A percentile compares a stretch with the other conserved stretches of the same genome.
phyloP scores from a whole-genome alignment of 768 basidiomycete genomes.

The Tulasnella sp. region DNA sequence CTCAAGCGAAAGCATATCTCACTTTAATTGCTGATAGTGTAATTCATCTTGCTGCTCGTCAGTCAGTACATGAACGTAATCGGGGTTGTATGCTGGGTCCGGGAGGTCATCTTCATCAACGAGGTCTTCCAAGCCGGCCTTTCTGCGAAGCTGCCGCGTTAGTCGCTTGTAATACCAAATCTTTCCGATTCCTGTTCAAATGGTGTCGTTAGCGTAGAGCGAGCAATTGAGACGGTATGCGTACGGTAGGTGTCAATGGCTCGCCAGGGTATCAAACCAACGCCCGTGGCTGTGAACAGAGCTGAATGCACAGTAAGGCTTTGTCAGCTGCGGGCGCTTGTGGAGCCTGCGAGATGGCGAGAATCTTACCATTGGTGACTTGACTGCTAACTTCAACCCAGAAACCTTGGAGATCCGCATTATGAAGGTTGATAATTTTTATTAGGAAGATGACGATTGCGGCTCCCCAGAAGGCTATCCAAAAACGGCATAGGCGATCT shows the following conservation, averaged over 20 bases:
- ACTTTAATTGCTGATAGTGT: slow-evolving; percentile 34
- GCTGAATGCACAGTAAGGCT: slow-evolving; percentile 33
- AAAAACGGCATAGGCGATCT: not conserved
- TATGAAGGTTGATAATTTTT: slow-evolving; percentile 63
- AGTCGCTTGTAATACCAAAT: slow-evolving; percentile 68
- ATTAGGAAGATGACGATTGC: slow-evolving; percentile 68
- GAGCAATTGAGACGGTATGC: slow-evolving; percentile 23
- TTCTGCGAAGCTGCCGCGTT: slow-evolving; percentile 49
- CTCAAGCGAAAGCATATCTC: not conserved
- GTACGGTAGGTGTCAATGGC: slow-evolving; percentile 67
- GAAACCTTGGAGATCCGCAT: slow-evolving; percentile 58
- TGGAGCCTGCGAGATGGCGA: not conserved
- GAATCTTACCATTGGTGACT: slow-evolving; percentile 54
- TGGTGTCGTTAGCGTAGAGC: not conserved
- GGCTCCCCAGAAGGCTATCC: slow-evolving; percentile 73
- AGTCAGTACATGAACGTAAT: slow-evolving; percentile 63
- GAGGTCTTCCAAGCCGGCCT: slow-evolving; percentile 57
- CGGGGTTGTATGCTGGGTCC: slow-evolving; percentile 62
- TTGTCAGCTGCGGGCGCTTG: not conserved
- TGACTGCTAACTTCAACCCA: slow-evolving; percentile 79
- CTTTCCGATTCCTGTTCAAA: slow-evolving; percentile 49
- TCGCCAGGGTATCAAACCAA: slow-evolving; percentile 67
- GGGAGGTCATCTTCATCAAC: slow-evolving; percentile 74
- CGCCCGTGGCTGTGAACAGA: slow-evolving; percentile 71
- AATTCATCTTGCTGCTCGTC: slow-evolving; percentile 56